These are phyloP conservation scores for Heliamphora exappendiculata DNA, from an alignment of 148 eudicot species.

Conservation along the genomic window DNA sequence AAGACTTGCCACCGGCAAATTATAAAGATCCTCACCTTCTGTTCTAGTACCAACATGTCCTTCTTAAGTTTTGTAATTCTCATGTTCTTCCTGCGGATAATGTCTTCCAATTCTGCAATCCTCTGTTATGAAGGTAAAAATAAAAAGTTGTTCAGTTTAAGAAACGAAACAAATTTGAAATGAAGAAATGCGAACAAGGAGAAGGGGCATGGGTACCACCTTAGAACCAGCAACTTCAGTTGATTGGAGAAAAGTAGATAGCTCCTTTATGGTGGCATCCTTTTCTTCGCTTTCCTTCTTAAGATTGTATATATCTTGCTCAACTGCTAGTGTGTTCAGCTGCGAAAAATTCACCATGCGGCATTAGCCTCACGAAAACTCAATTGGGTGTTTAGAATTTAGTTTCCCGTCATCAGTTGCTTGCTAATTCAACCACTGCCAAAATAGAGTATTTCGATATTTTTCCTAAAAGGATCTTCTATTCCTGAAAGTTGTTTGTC, in stretches of 20 bases:
- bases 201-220: conserved; percentile 22
- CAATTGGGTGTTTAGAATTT: not conserved
- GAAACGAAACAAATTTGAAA: not conserved
- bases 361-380: not conserved
- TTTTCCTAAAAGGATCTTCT: not conserved
- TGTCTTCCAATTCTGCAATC: conserved; percentile 74
- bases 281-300: conserved; percentile 76
- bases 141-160: not conserved
- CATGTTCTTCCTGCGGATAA: conserved; percentile 66
- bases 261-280: conserved; percentile 58
- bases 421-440: not conserved
- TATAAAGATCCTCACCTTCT: conserved; percentile 43
- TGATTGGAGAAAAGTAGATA: conserved; percentile 54
- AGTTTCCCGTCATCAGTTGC: not conserved
- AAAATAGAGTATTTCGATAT: not conserved
- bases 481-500: not conserved
- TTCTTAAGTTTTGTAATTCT: conserved; percentile 61
- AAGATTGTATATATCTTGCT: conserved; percentile 55
- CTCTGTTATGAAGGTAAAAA: conserved; percentile 38
- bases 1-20: not conserved
- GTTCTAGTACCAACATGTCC: conserved; percentile 67
- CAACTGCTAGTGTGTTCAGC: conserved; percentile 52
- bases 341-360: conserved; percentile 19
- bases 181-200: not conserved
- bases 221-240: conserved; percentile 53